A percentile compares a stretch with the other conserved stretches of the same genome.
Evolutionary conservation across 2,329 filamentous ascomycete species (phyloP).

Genomic region (Aspergillus sp.): DNA sequence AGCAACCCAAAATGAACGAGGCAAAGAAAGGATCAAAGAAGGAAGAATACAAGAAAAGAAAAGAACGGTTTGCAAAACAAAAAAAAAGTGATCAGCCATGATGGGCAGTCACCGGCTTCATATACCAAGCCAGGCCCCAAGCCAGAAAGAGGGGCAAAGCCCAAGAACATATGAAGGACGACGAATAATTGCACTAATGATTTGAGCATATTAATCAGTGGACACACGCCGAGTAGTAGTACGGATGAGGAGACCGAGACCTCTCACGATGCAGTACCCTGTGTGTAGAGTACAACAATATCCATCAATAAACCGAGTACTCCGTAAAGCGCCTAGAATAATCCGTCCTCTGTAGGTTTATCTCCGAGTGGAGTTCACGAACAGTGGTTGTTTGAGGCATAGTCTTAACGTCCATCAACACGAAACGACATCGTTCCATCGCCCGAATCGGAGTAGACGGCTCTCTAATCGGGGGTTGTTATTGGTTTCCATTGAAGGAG

Average conservation of each 20-base stretch:
- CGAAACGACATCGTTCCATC: conserved; percentile 6
- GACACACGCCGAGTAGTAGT: conserved; percentile 1
- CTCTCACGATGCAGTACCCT: too few relatives aligned
- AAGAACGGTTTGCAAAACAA: neutral
- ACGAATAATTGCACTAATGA: conserved; percentile 7
- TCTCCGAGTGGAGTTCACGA: too few relatives aligned
- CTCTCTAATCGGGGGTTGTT: too few relatives aligned
- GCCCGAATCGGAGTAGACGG: conserved; percentile 4
- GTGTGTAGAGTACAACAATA: too few relatives aligned
- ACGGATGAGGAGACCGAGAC: too few relatives aligned
- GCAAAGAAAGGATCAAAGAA: conserved; percentile 1
- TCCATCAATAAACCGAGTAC: too few relatives aligned
- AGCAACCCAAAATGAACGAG: conserved; percentile 10
- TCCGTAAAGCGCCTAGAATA: too few relatives aligned
- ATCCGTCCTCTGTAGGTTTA: too few relatives aligned
- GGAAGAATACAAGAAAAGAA: neutral
- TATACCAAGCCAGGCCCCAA: neutral
- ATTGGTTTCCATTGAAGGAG: too few relatives aligned
- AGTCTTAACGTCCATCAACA: conserved; percentile 6
- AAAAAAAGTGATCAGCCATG: neutral
- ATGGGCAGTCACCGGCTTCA: neutral
- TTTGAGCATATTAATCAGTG: conserved; percentile 10
- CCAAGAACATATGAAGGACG: conserved; percentile 3
- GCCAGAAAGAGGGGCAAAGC: neutral
- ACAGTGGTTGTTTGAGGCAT: conserved; percentile 7